These are phyloP conservation scores for Tuber calosporum DNA, from an alignment of 495 filamentous ascomycete species.

Conservation along the genomic window DNA sequence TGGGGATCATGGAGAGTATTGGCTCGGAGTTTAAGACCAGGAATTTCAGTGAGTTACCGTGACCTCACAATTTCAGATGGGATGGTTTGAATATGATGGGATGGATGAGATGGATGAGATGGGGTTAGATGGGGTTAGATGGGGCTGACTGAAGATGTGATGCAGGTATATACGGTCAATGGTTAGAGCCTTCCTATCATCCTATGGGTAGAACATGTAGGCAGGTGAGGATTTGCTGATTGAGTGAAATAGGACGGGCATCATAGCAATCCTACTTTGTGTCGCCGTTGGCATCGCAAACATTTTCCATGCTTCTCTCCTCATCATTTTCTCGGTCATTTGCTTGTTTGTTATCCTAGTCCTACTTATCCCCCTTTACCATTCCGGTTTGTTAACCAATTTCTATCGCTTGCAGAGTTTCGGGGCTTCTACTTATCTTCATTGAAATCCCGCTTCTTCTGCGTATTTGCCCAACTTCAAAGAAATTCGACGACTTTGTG, in stretches of 20 bases:
- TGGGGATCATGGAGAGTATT: conserved; percentile 49
- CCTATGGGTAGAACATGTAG: conserved; percentile 9
- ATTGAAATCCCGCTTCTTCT: conserved; percentile 93
- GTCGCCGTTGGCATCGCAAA: conserved; percentile 91
- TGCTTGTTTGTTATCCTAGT: conserved; percentile 62
- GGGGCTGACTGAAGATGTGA: conserved; percentile 42
- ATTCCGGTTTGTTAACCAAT: conserved; percentile 17
- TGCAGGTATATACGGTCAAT: conserved; percentile 98
- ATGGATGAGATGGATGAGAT: conserved; percentile 17
- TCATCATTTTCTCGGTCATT: conserved; percentile 74
- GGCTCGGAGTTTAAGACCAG: conserved; percentile 75
- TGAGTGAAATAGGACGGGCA: conserved; percentile 65
- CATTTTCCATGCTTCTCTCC: conserved; percentile 58
- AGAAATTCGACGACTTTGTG: conserved; percentile 81
- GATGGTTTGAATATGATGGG: conserved; percentile 6
- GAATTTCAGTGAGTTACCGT: conserved; percentile 82
- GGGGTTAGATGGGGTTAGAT: conserved; percentile 13
- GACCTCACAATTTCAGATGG: background rate
- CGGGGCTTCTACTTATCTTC: conserved; percentile 82
- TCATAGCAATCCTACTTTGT: conserved; percentile 89
- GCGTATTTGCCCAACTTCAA: conserved; percentile 93
- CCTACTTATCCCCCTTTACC: background rate
- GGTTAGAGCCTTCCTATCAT: conserved; percentile 53
- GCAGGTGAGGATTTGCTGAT: conserved; percentile 9
- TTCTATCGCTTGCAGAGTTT: conserved; percentile 52